Percentiles rank a stretch among this genome's conserved stretches.
These are phyloP conservation scores for Chalara sp. DNA, from an alignment of 2,329 filamentous ascomycete species.

Conservation along the genomic window DNA sequence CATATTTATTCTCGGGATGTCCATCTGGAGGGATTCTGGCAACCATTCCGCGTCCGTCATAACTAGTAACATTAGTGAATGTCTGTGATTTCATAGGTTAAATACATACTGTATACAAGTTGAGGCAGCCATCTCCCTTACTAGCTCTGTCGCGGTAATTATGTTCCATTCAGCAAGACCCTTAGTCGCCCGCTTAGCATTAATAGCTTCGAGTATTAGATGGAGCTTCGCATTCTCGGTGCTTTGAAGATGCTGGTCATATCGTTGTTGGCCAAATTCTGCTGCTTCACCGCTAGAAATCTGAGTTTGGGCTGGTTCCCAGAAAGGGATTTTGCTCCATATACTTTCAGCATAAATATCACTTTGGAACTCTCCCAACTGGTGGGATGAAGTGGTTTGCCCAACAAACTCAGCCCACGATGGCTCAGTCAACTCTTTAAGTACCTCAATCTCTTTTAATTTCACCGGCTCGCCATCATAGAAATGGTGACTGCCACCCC, in stretches of 20 bases:
- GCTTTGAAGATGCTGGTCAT: too few relatives aligned
- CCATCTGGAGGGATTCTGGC: conserved; percentile 17
- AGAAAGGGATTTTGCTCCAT: neutral
- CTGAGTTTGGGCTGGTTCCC: neutral
- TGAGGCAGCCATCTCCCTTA: neutral
- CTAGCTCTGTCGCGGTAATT: neutral
- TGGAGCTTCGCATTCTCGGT: too few relatives aligned
- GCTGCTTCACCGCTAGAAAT: neutral
- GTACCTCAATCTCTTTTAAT: neutral
- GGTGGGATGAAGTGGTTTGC: neutral
- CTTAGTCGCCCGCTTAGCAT: too few relatives aligned
- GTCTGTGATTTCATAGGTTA: neutral
- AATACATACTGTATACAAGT: conserved; percentile 11
- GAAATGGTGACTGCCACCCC: too few relatives aligned
- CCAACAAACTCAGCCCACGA: neutral
- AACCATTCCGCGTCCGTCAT: conserved; percentile 2
- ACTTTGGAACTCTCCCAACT: neutral
- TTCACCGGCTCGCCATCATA: neutral
- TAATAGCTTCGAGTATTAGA: too few relatives aligned
- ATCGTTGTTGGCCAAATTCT: too few relatives aligned
- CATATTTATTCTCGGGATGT: conserved; percentile 23
- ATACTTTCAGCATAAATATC: neutral
- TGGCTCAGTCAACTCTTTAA: neutral
- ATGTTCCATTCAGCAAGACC: too few relatives aligned
- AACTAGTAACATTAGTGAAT: neutral